Evolutionary conservation across 495 filamentous ascomycete genomes (phyloP), one percentile per base, ranked within the genome.

Genomic region (Cairneyella variabilis): DNA sequence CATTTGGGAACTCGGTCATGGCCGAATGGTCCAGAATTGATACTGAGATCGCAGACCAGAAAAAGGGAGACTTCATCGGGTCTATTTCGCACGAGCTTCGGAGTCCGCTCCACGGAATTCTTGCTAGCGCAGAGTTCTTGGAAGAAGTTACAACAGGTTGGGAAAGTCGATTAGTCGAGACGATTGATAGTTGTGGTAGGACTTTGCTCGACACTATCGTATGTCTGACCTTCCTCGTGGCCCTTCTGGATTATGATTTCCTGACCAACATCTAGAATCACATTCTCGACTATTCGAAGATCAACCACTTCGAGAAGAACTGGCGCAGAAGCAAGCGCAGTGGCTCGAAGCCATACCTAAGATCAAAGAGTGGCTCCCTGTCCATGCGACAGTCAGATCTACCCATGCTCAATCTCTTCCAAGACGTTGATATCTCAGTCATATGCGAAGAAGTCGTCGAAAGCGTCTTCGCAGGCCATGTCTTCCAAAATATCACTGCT

Each of bases 121-220:
- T 72, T 21, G 69, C 67, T 4, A 65, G 61, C 37, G 61, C 59
- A 3, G 70, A 72, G 25, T 63, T 72, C 21, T 51, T 71, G 20
- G 68, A 69, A 18, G 62, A 60, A 21, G 44, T 46, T 11, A 28
- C 47, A 17, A 40, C 38, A 4, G 51, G 40, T 12, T 61, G 56
- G 28, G 39, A 52, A 18, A 57, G 44, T 16, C 14, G 44, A 21
- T 41, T 64, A 18, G 58, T 64, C 32, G 57, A 88, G 40, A 90
- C 86, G 1, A 79, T 92, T 49, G 83, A 88, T 51, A 83, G 82
- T 8, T 92, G 88, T 60, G 86, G 85, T 0, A 76, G 80, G 47
- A 95, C 89, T 0, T 64, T 92, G 2, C 71, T 95, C 16, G 89
- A 93, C 57, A 90, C 86, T 0, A 85, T 91, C 62, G 59, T 61